These are phyloP conservation scores for Polyporus tsugae DNA, from an alignment of 1,284 basidiomycete genomes.

Conservation along the genomic window DNA sequence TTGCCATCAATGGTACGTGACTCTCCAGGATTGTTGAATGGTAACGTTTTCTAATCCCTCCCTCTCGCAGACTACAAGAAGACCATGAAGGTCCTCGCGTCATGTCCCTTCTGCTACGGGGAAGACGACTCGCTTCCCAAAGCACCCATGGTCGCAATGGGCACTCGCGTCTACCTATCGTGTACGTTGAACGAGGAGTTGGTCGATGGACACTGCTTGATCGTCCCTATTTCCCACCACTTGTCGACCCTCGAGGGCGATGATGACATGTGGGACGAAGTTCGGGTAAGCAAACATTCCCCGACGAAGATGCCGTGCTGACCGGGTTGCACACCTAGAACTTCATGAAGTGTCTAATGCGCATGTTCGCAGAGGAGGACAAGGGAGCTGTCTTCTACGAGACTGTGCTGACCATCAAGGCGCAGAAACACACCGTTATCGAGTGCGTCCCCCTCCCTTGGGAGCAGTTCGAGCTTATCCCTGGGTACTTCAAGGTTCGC, in stretches of 20 bases:
- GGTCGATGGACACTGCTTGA: slow-evolving; percentile 89
- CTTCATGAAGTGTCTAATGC: slow-evolving; percentile 99
- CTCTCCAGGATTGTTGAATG: background rate
- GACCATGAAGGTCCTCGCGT: slow-evolving; percentile 90
- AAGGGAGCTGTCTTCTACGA: slow-evolving; percentile 95
- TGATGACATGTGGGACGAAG: slow-evolving; percentile 98
- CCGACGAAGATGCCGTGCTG: background rate
- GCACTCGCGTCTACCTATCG: slow-evolving; percentile 89
- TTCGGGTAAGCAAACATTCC: slow-evolving; percentile 67
- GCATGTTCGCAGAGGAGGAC: slow-evolving; percentile 90
- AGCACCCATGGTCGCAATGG: slow-evolving; percentile 89
- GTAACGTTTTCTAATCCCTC: background rate
- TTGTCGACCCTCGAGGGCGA: slow-evolving; percentile 93
- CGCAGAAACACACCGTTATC: slow-evolving; percentile 91
- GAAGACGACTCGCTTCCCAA: slow-evolving; percentile 89
- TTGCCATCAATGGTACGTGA: slow-evolving; percentile 89
- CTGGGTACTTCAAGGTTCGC: slow-evolving; percentile 90
- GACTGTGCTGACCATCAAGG: slow-evolving; percentile 86
- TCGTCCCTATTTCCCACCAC: slow-evolving; percentile 96
- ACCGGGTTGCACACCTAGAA: slow-evolving; percentile 63
- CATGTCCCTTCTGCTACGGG: slow-evolving; percentile 88
- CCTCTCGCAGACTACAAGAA: slow-evolving; percentile 83
- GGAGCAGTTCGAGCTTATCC: slow-evolving; percentile 84
- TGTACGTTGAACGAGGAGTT: slow-evolving; percentile 90
- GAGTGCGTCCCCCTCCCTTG: slow-evolving; percentile 93